Base-by-base conservation (phyloP, 2,329 filamentous ascomycete species). In the Fusarium tjaetaba region DNA sequence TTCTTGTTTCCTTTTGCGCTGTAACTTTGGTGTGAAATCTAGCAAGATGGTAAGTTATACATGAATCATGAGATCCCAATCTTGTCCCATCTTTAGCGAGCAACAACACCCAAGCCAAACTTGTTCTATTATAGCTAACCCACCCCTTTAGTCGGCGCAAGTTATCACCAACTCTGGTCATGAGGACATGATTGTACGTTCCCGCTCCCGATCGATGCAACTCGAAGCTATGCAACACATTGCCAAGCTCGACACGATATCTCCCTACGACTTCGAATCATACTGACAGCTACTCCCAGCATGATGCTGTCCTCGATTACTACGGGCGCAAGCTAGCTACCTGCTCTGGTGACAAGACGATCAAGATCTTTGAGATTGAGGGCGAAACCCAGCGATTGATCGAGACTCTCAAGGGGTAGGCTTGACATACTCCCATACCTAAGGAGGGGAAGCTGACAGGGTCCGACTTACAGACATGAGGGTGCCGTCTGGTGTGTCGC, bases 281-380 rank as follows among this genome's bases (percentile, higher is more conserved):
- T 41, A 51, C 73, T 76, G 62, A 76, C 76, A 67, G 65, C 66
- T 56, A 61, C 39, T 60, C 61, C 24, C 76, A 94, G 96, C 96
- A 99, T 84, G 96, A 99, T 89, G 96, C 96, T 75, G 96, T 97
- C 75, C 92, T 99, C 81, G 96, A 99, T 84, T 99, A 98, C 88
- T 99, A 98, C 84, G 96, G 96, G 80, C 92, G 96, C 77, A 93
- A 96, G 81, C 91, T 99, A 78, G 96, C 96, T 72, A 99, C 96
- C 76, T 98, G 96, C 85, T 98, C 95, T 41, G 98, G 96, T 76
- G 96, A 99, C 85, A 95, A 96, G 82, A 98, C 96, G 53, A 97
- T 99, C 87, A 98, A 98, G 87, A 98, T 99, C 81, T 99, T 98
- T 81, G 96, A 99, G 85, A 93, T 99, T 63, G 96, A 98, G 80